phyloP scores from a whole-genome alignment of 768 basidiomycete genomes.

The Sarcodon sp. region DNA sequence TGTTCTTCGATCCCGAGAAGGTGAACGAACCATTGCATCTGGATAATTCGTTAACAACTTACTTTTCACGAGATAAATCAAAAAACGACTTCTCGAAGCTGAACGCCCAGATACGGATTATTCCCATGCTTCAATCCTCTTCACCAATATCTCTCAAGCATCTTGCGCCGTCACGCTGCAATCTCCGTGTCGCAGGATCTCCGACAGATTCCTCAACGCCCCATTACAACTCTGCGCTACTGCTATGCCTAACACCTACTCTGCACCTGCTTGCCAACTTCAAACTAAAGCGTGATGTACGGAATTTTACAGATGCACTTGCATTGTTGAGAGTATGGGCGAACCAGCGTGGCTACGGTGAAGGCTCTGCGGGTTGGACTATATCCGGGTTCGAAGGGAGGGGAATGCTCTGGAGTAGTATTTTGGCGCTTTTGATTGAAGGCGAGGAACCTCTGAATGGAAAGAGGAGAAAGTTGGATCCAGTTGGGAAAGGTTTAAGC shows the following conservation, averaged over 20 bases:
- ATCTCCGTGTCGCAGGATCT: constrained; percentile 35
- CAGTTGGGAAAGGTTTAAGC: constrained; percentile 70
- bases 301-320: constrained; percentile 62
- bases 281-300: constrained; percentile 29
- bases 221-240: constrained; percentile 65
- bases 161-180: constrained; percentile 65
- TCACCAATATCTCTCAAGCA: constrained; percentile 55
- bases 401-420: constrained; percentile 55
- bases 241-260: constrained; percentile 36
- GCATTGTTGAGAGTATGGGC: constrained; percentile 85
- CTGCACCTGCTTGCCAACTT: constrained; percentile 32
- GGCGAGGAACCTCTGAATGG: constrained; percentile 46
- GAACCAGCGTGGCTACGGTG: constrained; percentile 68
- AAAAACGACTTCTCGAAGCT: constrained; percentile 50
- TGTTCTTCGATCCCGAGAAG: constrained; percentile 41
- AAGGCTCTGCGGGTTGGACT: constrained; percentile 34
- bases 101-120: constrained; percentile 59
- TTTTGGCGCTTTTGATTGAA: constrained; percentile 45
- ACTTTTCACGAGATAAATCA: constrained; percentile 28
- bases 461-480: constrained; percentile 26
- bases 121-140: constrained; percentile 46
- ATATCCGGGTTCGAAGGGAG: constrained; percentile 58
- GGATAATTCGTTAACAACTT: neutral
- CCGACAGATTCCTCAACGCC: constrained; percentile 44
- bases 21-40: constrained; percentile 17